These are phyloP conservation scores for Scenedesmus sp. DNA, from an alignment of 163 green algal species.

Conservation along the genomic window DNA sequence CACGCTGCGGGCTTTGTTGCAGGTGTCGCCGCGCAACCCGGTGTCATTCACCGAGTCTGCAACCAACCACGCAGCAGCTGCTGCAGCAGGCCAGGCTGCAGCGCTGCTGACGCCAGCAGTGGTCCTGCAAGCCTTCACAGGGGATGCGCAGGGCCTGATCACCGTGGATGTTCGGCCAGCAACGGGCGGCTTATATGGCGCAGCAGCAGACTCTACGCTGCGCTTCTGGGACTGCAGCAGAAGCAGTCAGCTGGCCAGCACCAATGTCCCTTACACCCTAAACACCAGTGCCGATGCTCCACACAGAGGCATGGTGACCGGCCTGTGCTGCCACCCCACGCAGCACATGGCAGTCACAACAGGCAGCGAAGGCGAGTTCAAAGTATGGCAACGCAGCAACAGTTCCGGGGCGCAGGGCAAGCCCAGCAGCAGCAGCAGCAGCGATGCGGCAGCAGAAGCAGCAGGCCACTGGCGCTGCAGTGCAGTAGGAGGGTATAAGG, in stretches of 20 bases:
- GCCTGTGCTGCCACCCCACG: constrained; percentile 67
- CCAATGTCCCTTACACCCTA: constrained; percentile 57
- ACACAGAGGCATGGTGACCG: constrained; percentile 68
- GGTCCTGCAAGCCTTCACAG: constrained; percentile 64
- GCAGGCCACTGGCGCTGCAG: constrained; percentile 55
- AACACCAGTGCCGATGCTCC: constrained; percentile 78
- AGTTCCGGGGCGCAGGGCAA: neutral
- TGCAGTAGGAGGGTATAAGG: constrained; percentile 62
- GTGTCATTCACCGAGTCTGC: constrained; percentile 52
- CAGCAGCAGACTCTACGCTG: constrained; percentile 57
- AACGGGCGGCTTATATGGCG: constrained; percentile 20
- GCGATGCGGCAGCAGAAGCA: neutral
- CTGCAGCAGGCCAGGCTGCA: constrained; percentile 11
- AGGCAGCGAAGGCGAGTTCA: constrained; percentile 66
- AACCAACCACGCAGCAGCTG: constrained; percentile 2
- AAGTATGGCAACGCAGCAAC: constrained; percentile 68
- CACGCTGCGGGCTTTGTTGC: too few species aligned
- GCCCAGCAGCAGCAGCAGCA: neutral
- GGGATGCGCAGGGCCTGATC: constrained; percentile 60
- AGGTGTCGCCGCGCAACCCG: constrained; percentile 65
- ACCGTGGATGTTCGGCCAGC: constrained; percentile 75
- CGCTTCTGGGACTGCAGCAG: constrained; percentile 74
- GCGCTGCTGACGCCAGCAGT: constrained; percentile 58
- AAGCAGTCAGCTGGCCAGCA: neutral
- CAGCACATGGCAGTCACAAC: constrained; percentile 69